Evolutionary conservation across 1,284 basidiomycete genomes (phyloP).

Genomic region (Ustilago crameri): DNA sequence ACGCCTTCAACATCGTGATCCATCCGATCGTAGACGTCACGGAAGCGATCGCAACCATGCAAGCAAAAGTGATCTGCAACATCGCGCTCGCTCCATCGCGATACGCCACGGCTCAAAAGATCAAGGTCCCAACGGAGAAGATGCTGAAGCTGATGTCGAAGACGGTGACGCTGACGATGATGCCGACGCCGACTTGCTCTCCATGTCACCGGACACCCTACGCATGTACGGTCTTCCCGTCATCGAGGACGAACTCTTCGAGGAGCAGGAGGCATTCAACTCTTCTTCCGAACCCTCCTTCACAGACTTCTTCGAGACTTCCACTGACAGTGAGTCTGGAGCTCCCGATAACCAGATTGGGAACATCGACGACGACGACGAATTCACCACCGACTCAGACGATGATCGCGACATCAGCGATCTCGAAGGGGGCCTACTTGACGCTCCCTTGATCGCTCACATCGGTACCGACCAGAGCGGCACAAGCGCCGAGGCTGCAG

Average conservation of each 20-base stretch:
- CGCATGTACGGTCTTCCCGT: slow-evolving; percentile 54
- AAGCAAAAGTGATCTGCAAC: slow-evolving; percentile 39
- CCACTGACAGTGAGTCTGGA: slow-evolving; percentile 50
- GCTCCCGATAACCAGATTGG: slow-evolving; percentile 29
- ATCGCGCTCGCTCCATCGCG: slow-evolving; percentile 36
- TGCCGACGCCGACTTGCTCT: slow-evolving; percentile 43
- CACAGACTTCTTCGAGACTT: slow-evolving; percentile 65
- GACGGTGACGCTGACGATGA: slow-evolving; percentile 37
- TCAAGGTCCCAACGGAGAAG: slow-evolving; percentile 19
- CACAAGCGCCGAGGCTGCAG: slow-evolving; percentile 15
- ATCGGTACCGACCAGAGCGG: slow-evolving; percentile 37
- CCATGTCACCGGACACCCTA: slow-evolving; percentile 55
- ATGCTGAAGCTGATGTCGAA: slow-evolving; percentile 39
- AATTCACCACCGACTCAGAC: slow-evolving; percentile 49
- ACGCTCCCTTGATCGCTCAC: slow-evolving; percentile 61
- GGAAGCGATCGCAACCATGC: slow-evolving; percentile 34
- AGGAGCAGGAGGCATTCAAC: slow-evolving; percentile 63
- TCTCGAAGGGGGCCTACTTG: slow-evolving; percentile 52
- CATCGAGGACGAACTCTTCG: slow-evolving; percentile 62
- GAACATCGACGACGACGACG: slow-evolving; percentile 58
- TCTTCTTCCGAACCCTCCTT: slow-evolving; percentile 66
- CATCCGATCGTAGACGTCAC: slow-evolving; percentile 31
- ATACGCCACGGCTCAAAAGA: slow-evolving; percentile 13
- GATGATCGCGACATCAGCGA: slow-evolving; percentile 62
- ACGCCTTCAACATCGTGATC: slow-evolving; percentile 36